Evolutionary conservation across 2,329 filamentous ascomycete genomes (phyloP).

Genomic region (Aotearoamyces nothofagi): DNA sequence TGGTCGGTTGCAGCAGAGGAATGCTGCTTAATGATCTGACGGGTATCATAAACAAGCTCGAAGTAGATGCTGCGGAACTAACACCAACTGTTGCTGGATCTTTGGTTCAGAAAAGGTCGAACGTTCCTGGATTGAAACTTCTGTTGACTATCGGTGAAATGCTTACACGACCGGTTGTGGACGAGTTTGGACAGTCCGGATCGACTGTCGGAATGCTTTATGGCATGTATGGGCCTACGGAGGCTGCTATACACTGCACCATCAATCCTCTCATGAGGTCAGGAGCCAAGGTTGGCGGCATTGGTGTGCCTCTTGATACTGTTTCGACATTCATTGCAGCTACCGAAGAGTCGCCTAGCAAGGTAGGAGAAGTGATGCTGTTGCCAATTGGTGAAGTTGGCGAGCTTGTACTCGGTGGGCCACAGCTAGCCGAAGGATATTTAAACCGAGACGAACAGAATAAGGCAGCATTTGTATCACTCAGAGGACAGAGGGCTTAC

Average conservation of each 20-base stretch:
- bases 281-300: constrained; percentile 45
- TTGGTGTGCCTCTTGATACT: constrained; percentile 66
- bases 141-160: constrained; percentile 87
- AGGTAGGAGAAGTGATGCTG: too few species aligned
- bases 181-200: constrained; percentile 52
- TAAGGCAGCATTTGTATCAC: constrained; percentile 46
- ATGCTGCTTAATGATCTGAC: constrained; percentile 65
- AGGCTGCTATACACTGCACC: constrained; percentile 84
- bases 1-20: constrained; percentile 55
- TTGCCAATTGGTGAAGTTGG: constrained; percentile 10
- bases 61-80: constrained; percentile 73
- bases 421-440: constrained; percentile 47
- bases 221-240: constrained; percentile 91
- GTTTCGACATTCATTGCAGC: constrained; percentile 30
- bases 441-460: constrained; percentile 42
- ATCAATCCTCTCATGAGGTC: constrained; percentile 47
- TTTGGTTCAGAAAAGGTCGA: constrained; percentile 50
- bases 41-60: constrained; percentile 42
- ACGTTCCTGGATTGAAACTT: constrained; percentile 52
- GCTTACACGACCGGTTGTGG: constrained; percentile 63
- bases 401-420: constrained; percentile 24
- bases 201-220: constrained; percentile 48
- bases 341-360: too few species aligned
- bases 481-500: constrained; percentile 64
- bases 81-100: constrained; percentile 79